A percentile compares a stretch with the other conserved stretches of the same genome.
These are phyloP conservation scores for Atkinsonella hypoxylon DNA, from an alignment of 2,329 filamentous ascomycete genomes.

Conservation along the genomic window DNA sequence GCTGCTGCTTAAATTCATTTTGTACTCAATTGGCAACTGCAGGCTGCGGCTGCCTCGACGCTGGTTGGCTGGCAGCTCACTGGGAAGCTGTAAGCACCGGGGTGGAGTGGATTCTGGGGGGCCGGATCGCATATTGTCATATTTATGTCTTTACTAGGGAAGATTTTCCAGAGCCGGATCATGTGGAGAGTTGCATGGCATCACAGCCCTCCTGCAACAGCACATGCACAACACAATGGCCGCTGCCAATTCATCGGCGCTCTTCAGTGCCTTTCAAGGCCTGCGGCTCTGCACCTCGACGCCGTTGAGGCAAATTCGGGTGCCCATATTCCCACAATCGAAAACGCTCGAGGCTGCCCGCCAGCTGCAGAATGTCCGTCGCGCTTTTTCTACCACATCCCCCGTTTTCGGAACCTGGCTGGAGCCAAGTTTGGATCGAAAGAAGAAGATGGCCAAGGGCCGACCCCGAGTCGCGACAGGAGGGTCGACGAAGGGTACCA, in stretches of 20 bases:
- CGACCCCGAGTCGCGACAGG: conserved; percentile 80
- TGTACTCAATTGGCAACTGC: conserved; percentile 7
- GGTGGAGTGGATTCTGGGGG: background rate
- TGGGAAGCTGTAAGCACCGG: background rate
- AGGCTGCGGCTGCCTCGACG: too few species aligned
- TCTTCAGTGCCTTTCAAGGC: conserved; percentile 39
- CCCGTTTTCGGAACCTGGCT: conserved; percentile 61
- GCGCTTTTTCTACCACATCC: conserved; percentile 63
- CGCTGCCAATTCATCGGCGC: conserved; percentile 29
- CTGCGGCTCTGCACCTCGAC: conserved; percentile 33
- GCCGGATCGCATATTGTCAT: background rate
- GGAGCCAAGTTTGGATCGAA: conserved; percentile 60
- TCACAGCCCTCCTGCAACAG: conserved; percentile 6
- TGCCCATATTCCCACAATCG: conserved; percentile 18
- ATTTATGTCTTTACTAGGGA: background rate
- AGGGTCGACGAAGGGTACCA: conserved; percentile 84
- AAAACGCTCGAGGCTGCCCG: conserved; percentile 18
- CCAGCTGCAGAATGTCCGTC: conserved; percentile 39
- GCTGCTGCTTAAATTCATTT: conserved; percentile 7
- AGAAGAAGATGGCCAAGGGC: conserved; percentile 85
- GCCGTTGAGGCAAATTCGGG: conserved; percentile 26
- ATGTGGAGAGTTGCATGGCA: background rate
- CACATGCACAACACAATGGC: conserved; percentile 31
- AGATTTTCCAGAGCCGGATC: conserved; percentile 22
- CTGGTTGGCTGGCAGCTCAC: background rate